Percentiles rank a stretch among this genome's conserved stretches.
Conservation (phyloP, 306 rosid genomes). For the Lagenaria siceraria region DNA sequence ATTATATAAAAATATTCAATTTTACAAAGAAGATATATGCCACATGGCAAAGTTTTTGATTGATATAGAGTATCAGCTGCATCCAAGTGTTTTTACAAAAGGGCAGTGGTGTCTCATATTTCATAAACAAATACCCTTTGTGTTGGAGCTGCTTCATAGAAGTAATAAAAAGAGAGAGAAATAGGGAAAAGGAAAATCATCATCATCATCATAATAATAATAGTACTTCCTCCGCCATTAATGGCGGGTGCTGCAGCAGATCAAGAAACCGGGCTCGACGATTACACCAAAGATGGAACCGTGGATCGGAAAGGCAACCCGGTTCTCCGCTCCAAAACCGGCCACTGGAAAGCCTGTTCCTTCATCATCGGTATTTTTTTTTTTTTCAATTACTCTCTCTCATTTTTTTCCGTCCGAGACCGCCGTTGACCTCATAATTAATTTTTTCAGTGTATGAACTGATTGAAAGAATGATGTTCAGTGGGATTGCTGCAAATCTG, state of each 20-base stretch:
- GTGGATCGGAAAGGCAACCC: neutral
- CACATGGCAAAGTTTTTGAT: too few species aligned
- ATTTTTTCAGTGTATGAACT: constrained; percentile 28
- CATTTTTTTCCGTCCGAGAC: neutral
- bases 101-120: too few species aligned
- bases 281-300: neutral
- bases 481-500: constrained; percentile 38
- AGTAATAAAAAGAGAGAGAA: neutral
- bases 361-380: neutral
- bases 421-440: neutral
- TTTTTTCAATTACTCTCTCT: neutral
- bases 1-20: too few species aligned
- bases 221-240: neutral
- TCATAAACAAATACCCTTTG: neutral
- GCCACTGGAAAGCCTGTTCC: neutral
- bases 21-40: too few species aligned
- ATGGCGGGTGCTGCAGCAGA: neutral
- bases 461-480: constrained; percentile 38
- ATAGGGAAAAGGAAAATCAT: too few species aligned
- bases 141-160: neutral
- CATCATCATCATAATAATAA: too few species aligned
- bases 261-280: neutral
- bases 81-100: too few species aligned
- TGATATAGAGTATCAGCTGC: too few species aligned
- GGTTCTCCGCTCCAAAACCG: neutral